Percentiles rank a stretch among this genome's conserved stretches.
These are phyloP conservation scores for Venturia asperata DNA, from an alignment of 2,329 filamentous ascomycete genomes.

Conservation along the genomic window DNA sequence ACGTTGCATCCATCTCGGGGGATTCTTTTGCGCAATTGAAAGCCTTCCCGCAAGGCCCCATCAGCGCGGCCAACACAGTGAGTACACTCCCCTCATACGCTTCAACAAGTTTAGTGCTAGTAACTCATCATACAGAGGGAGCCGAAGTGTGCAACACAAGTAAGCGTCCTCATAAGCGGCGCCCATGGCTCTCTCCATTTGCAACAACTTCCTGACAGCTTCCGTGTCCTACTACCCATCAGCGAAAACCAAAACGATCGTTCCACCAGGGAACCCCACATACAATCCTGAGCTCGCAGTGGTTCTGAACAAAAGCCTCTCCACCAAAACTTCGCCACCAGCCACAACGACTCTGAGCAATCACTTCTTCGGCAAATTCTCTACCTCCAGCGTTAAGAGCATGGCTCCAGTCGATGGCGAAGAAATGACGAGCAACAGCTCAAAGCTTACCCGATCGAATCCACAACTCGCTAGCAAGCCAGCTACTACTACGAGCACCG, in stretches of 20 bases:
- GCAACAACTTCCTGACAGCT: neutral
- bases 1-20: neutral
- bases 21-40: neutral
- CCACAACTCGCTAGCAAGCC: neutral
- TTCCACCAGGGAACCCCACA: neutral
- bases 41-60: neutral
- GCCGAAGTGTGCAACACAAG: neutral
- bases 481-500: neutral
- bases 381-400: neutral
- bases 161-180: neutral
- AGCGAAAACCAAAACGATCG: neutral
- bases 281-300: neutral
- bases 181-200: neutral
- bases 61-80: neutral
- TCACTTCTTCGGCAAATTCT: neutral
- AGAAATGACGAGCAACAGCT: neutral
- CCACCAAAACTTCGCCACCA: neutral
- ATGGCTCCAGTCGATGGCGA: neutral
- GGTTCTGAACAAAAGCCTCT: neutral
- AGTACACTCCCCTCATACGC: neutral
- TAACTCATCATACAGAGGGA: neutral
- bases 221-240: neutral
- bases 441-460: neutral
- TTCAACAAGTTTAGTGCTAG: neutral
- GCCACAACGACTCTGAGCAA: neutral